Evolutionary conservation across 306 rosid species (phyloP).

Genomic region (Acacia confusa): DNA sequence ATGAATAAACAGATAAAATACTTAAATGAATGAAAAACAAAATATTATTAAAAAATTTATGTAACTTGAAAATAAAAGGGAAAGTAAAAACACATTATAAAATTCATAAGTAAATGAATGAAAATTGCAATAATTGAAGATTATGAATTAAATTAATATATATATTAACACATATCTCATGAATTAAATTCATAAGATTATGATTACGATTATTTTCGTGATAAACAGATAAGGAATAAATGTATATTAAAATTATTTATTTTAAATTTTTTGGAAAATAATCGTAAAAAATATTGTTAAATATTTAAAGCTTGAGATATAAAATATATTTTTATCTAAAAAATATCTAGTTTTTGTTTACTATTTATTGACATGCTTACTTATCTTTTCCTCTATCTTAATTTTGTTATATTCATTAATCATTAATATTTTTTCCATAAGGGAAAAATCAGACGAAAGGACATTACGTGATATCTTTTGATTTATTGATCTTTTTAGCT

Average conservation of each 20-base stretch:
- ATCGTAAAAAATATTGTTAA: no score
- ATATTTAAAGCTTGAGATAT: no score
- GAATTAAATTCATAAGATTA: no score
- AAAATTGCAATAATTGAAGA: not conserved
- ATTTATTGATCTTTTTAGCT: not conserved
- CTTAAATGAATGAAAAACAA: not conserved
- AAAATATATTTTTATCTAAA: no score
- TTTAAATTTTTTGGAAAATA: no score
- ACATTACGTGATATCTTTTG: not conserved
- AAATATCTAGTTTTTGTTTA: no score
- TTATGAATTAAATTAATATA: not conserved
- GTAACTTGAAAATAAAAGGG: not conserved
- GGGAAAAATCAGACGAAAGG: not conserved
- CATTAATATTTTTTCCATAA: not conserved
- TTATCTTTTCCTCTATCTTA: not conserved
- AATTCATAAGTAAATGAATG: not conserved
- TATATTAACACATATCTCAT: no score
- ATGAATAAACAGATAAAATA: not conserved
- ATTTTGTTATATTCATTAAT: not conserved
- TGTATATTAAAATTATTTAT: no score
- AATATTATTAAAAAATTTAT: not conserved
- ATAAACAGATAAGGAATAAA: no score
- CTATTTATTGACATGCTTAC: not conserved
- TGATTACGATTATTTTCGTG: no score
- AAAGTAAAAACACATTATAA: not conserved